Base-by-base conservation (phyloP, 495 filamentous ascomycete genomes). In the Sabuloglossum arenarium region DNA sequence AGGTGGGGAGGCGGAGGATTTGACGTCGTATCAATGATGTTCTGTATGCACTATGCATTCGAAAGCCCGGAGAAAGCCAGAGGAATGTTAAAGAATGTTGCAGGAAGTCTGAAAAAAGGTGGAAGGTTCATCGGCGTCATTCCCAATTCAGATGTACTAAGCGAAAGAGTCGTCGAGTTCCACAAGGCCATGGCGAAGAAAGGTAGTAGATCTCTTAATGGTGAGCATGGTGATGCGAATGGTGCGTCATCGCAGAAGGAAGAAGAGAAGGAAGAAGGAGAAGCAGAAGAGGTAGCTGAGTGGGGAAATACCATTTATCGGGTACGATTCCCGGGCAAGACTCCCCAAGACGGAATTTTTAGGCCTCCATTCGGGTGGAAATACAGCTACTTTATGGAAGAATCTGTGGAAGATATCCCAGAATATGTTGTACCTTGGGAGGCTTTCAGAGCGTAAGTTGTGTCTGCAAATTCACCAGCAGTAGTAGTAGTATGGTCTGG, bases 381-480 rank as follows among this genome's bases (percentile, higher is more conserved):
- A 64, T 98, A 98, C 66, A 93, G 78, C 64, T 98, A 93, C 73
- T 90, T 87, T 63, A 79, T 98, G 62, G 78, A 89, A 62, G 91
- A 98, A 66, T 93, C 91, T 0, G 91, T 98, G 21, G 88, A 94
- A 66, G 87, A 89, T 61, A 84, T 95, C 10, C 91, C 91, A 25
- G 91, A 98, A 69, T 98, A 95, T 67, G 89, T 98, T 10, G 93
- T 98, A 8, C 91, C 91, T 0, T 98, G 93, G 93, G 88, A 93
- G 64, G 88, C 86, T 1, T 96, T 98, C 69, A 86, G 91, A 68
- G 88, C 76, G 69, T 77, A 62, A 63, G 75, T 68, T 0, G 39
- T 25, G n/a, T 30, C 5, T 24, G 31, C 32, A 51, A 6, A 16
- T 30, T 19, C 6, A 24, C 59, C 76, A 43, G 73, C 19, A 25